phyloP scores from a whole-genome alignment of 2,329 filamentous ascomycete genomes.

The Clonostachys sp. region DNA sequence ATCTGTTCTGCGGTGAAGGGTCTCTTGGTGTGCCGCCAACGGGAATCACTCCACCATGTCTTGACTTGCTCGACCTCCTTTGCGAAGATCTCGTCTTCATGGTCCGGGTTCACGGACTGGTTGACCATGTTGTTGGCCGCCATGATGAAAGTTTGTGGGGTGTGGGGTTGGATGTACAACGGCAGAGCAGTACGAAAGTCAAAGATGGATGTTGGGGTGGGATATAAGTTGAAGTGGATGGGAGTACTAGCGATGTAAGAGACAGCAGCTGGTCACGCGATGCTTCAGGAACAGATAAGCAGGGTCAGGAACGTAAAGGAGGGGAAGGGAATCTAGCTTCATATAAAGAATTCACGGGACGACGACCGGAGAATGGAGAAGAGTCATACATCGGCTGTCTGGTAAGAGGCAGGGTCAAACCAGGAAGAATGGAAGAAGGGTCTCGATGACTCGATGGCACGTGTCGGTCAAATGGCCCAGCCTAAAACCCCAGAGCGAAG shows the following conservation, averaged over 20 bases:
- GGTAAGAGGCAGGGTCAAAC: too few relatives aligned
- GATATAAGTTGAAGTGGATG: not conserved
- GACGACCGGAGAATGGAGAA: too few relatives aligned
- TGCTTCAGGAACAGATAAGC: not conserved
- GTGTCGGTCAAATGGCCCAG: slow-evolving; percentile 7
- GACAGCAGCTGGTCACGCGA: too few relatives aligned
- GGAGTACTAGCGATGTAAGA: not conserved
- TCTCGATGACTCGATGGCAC: slow-evolving; percentile 1
- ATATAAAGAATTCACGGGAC: too few relatives aligned
- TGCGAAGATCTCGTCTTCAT: slow-evolving; percentile 65
- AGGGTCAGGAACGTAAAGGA: slow-evolving; percentile 1
- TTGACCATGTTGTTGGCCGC: slow-evolving; percentile 60
- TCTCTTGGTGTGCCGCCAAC: slow-evolving; percentile 90
- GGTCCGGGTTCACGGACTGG: slow-evolving; percentile 47
- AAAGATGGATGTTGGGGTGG: not conserved
- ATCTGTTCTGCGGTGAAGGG: slow-evolving; percentile 97
- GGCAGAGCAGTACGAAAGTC: not conserved
- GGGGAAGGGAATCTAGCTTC: not conserved
- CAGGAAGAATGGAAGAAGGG: too few relatives aligned
- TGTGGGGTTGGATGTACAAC: not conserved
- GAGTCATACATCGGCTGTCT: too few relatives aligned
- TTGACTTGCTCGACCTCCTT: slow-evolving; percentile 85
- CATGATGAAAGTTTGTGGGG: slow-evolving; percentile 32
- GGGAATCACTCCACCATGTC: slow-evolving; percentile 87
- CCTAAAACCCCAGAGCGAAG: too few relatives aligned